Percentiles rank a stretch among this genome's conserved stretches.
These are phyloP conservation scores for Trichophyton rubrum DNA, from an alignment of 2,329 filamentous ascomycete species.

Conservation along the genomic window DNA sequence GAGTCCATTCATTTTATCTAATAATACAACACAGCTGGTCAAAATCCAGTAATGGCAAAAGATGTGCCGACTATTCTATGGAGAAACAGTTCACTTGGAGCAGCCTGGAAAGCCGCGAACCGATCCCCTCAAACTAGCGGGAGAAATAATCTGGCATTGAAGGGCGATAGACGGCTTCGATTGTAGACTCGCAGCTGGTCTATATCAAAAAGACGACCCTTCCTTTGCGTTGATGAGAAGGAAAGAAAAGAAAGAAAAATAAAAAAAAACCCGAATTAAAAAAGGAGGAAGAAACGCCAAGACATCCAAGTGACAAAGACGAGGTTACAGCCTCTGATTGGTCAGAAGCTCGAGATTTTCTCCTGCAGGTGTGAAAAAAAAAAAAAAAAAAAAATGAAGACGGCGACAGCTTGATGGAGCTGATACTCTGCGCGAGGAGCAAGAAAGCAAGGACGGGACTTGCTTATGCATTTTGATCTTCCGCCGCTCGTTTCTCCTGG, in stretches of 20 bases:
- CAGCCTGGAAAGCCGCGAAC: conserved; percentile 18
- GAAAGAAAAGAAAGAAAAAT: neutral
- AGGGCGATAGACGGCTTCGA: conserved; percentile 6
- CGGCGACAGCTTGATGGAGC: neutral
- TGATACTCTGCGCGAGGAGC: neutral
- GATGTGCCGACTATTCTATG: conserved; percentile 36
- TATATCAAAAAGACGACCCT: neutral
- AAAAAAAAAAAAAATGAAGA: neutral
- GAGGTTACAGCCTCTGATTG: neutral
- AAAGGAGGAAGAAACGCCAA: neutral
- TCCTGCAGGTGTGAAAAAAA: neutral
- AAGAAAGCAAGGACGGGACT: neutral
- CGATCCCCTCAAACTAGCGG: conserved; percentile 37
- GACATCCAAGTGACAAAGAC: neutral
- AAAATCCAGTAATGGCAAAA: neutral
- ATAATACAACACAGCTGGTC: neutral
- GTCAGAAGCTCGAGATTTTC: neutral
- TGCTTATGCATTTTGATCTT: neutral
- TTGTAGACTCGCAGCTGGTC: neutral
- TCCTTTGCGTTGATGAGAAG: conserved; percentile 2
- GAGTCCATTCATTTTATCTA: neutral
- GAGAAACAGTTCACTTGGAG: conserved; percentile 28
- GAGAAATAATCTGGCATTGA: conserved; percentile 29
- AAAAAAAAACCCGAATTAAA: neutral
- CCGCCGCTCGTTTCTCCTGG: neutral